Evolutionary conservation across 139 green algal species (phyloP).

Genomic region (Coelastrella sp.): DNA sequence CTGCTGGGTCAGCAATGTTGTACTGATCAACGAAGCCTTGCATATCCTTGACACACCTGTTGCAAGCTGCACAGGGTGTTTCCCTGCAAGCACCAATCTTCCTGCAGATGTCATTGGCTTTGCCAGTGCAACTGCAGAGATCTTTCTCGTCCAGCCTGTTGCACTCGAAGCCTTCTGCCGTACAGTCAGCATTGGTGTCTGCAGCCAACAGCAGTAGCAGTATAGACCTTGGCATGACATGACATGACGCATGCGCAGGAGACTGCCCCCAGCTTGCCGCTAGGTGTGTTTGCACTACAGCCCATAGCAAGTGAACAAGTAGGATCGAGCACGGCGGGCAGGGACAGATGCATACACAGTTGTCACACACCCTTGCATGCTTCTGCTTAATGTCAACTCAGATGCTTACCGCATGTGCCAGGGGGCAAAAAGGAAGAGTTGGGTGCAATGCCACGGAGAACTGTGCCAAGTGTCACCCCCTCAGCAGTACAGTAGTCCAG

Average conservation of each 20-base stretch:
- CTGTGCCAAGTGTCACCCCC: neutral
- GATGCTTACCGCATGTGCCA: neutral
- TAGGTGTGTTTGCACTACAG: no score
- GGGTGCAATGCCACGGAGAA: slow-evolving; percentile 10
- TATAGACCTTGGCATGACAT: neutral
- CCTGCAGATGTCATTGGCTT: slow-evolving; percentile 1
- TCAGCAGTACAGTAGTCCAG: slow-evolving; percentile 4
- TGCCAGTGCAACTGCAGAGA: slow-evolving; percentile 10
- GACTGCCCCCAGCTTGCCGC: no score
- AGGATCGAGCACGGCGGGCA: no score
- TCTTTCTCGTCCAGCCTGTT: neutral
- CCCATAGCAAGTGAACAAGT: no score
- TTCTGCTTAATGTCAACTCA: no score
- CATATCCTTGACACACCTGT: neutral
- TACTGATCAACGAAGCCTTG: neutral
- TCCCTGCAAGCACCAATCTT: slow-evolving; percentile 16
- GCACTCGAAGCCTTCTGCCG: slow-evolving; percentile 11
- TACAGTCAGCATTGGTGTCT: slow-evolving; percentile 11
- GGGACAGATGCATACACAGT: no score
- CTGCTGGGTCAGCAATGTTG: neutral
- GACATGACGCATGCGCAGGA: no score
- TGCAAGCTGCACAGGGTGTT: neutral
- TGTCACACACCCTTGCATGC: no score
- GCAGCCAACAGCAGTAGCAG: neutral
- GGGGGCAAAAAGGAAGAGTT: neutral